Base-by-base conservation (phyloP, 1,139 yeast genomes). In the Saccharomyces hybrid region DNA sequence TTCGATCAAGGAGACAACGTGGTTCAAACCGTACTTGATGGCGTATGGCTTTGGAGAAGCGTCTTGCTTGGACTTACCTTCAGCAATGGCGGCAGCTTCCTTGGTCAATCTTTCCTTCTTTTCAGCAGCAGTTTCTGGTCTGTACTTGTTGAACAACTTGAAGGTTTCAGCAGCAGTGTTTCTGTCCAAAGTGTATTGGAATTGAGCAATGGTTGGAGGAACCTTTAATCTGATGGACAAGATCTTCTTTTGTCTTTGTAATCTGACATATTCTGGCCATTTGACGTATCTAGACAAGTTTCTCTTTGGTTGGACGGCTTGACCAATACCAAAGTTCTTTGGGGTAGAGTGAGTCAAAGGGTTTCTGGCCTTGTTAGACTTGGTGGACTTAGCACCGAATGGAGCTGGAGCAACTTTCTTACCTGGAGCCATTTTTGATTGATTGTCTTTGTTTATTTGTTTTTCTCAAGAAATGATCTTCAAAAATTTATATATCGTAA, bases 31-130 rank as follows among this genome's bases (percentile, higher is more conserved):
- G 81, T 85, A 91, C 83, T 91, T 91, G 75, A 91, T 95, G 68
- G 82, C 90, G 76, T 83, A 86, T 71, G 98, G 98, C 50, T 74
- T 81, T 3, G 66, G 16, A 16, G 2, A 16, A 16, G 16, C 16
- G 16, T 16, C 16, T 16, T 87, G 89, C 77, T 88, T 90, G 77
- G 88, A 81, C 84, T 89, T 90, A 74, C 98, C 98, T 74, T 89
- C 96, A 64, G 97, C 96, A 72, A 90, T 85, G 71, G 96, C 97
- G 70, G 96, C 96, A 68, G 98, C 98, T 81, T 91, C 97, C 80
- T 88, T 90, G 78, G 95, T 87, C 73, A 91, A 87, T 82, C 98
- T 89, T 81, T 89, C 96, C 83, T 90, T 89, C 96, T 91, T 91
- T 80, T 91, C 96, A 72, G 93, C 87, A 74, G 84, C 72, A 68